These are phyloP conservation scores for Chiua virens DNA, from an alignment of 768 basidiomycete genomes.

Conservation along the genomic window DNA sequence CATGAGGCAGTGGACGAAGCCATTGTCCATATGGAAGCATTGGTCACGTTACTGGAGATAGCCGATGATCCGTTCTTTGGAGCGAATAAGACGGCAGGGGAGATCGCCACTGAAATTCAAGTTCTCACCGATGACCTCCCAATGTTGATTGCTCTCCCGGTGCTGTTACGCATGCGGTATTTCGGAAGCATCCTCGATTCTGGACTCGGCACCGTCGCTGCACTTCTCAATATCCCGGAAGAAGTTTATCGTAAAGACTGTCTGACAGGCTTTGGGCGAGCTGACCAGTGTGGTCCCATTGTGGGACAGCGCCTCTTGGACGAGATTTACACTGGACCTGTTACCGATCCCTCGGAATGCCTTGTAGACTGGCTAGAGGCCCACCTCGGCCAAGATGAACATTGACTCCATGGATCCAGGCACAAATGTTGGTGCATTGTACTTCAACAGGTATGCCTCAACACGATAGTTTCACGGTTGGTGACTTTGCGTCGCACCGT, in stretches of 20 bases:
- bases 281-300: slow-evolving; percentile 66
- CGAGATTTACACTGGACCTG: slow-evolving; percentile 38
- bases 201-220: slow-evolving; percentile 40
- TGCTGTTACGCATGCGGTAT: slow-evolving; percentile 54
- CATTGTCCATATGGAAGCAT: slow-evolving; percentile 58
- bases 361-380: slow-evolving; percentile 50
- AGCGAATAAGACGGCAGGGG: slow-evolving; percentile 21
- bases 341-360: slow-evolving; percentile 28
- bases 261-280: slow-evolving; percentile 72
- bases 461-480: not conserved
- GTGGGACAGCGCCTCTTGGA: slow-evolving; percentile 61
- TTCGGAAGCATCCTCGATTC: slow-evolving; percentile 2
- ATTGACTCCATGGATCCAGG: slow-evolving; percentile 19
- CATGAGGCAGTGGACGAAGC: slow-evolving; percentile 82
- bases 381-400: slow-evolving; percentile 10
- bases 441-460: not conserved
- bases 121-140: slow-evolving; percentile 63
- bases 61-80: slow-evolving; percentile 34
- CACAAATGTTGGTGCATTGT: not conserved
- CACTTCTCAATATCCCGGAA: slow-evolving; percentile 58
- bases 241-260: slow-evolving; percentile 67
- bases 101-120: slow-evolving; percentile 44
- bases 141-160: slow-evolving; percentile 70
- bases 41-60: slow-evolving; percentile 58
- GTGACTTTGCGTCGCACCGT: not conserved